A percentile compares a stretch with the other conserved stretches of the same genome.
Evolutionary conservation across 2,329 filamentous ascomycete genomes (phyloP).

Genomic region (Myriosclerotinia duriaeana): DNA sequence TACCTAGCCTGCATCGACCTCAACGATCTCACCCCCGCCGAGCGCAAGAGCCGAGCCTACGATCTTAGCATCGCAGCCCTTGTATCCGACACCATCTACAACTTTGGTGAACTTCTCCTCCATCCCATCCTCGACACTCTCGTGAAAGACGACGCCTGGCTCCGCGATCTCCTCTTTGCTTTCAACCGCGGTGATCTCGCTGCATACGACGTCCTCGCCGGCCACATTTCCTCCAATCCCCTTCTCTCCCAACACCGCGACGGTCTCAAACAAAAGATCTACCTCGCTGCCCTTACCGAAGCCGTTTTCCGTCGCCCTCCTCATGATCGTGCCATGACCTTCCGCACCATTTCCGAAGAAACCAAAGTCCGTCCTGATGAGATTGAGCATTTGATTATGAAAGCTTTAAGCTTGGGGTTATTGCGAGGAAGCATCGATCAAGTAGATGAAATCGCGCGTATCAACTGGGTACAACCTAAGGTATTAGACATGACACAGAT

Average conservation of each 20-base stretch:
- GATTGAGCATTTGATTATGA: constrained; percentile 99
- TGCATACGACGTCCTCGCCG: constrained; percentile 79
- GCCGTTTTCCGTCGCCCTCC: constrained; percentile 93
- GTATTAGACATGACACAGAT: constrained; percentile 95
- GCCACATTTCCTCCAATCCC: constrained; percentile 75
- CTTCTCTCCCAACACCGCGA: constrained; percentile 76
- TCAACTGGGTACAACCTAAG: constrained; percentile 99
- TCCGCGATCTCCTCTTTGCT: constrained; percentile 92
- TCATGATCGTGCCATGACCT: constrained; percentile 93
- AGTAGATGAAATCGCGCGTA: constrained; percentile 88
- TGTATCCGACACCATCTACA: constrained; percentile 95
- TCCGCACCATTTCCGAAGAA: constrained; percentile 82
- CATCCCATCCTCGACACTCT: constrained; percentile 93
- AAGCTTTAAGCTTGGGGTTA: constrained; percentile 90
- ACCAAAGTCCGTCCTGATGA: constrained; percentile 89
- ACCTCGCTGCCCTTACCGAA: constrained; percentile 92
- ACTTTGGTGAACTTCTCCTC: constrained; percentile 97
- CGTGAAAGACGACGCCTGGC: constrained; percentile 76
- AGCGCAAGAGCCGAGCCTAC: constrained; percentile 82
- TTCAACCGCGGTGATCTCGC: constrained; percentile 94
- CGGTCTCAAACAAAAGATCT: constrained; percentile 96
- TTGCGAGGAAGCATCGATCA: constrained; percentile 93
- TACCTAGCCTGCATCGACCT: constrained; percentile 96
- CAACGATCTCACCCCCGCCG: constrained; percentile 66
- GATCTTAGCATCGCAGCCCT: constrained; percentile 90